Conservation (phyloP, 345 rosid genomes). For the Microcos paniculata region DNA sequence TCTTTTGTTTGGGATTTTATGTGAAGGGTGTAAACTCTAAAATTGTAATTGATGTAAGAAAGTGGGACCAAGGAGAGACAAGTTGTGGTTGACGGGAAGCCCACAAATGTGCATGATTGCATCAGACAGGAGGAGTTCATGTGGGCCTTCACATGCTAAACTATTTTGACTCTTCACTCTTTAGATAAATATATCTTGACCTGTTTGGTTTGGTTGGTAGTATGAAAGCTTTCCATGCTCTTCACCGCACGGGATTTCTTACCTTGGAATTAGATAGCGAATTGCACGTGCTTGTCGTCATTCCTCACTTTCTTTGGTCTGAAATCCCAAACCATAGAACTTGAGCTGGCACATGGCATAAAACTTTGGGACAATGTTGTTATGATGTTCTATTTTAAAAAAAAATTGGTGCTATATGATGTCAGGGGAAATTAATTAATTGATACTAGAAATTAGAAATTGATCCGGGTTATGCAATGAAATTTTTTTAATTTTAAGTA, state of each 20-base stretch:
- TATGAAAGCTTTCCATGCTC: neutral
- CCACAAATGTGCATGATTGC: neutral
- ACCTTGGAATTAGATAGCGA: neutral
- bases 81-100: neutral
- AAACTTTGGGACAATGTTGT: too few relatives aligned
- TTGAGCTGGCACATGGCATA: neutral
- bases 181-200: neutral
- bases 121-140: neutral
- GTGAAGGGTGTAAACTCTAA: too few relatives aligned
- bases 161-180: neutral
- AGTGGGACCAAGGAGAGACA: neutral
- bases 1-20: neutral
- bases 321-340: neutral
- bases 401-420: too few relatives aligned
- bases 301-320: neutral
- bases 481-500: neutral
- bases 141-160: neutral
- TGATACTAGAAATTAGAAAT: too few relatives aligned
- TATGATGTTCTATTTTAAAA: too few relatives aligned
- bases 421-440: too few relatives aligned
- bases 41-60: neutral
- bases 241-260: neutral
- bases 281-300: neutral
- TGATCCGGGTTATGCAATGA: too few relatives aligned
- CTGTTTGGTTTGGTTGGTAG: neutral